Conservation (phyloP, 2,329 filamentous ascomycete species). For the Cytospora leucostoma region DNA sequence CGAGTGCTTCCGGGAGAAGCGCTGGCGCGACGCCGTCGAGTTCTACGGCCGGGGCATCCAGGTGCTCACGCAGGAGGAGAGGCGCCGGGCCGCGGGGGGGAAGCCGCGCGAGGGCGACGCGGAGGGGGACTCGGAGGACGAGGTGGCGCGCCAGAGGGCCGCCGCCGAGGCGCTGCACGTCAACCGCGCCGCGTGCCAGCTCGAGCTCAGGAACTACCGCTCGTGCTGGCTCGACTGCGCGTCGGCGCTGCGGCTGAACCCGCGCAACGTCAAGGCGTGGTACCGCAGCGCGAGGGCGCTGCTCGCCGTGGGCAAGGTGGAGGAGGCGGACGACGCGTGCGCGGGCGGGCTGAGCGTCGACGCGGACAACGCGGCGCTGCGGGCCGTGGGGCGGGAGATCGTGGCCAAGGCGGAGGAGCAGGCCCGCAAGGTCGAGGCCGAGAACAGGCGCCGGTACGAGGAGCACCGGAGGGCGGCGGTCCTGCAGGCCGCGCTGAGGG, state of each 20-base stretch:
- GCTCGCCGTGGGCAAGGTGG: constrained; percentile 73
- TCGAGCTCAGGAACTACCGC: constrained; percentile 87
- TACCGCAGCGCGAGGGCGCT: constrained; percentile 83
- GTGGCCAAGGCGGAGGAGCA: constrained; percentile 53
- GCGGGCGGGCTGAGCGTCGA: constrained; percentile 74
- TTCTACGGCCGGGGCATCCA: constrained; percentile 88
- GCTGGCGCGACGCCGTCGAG: constrained; percentile 82
- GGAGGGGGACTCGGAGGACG: constrained; percentile 58
- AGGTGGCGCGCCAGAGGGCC: constrained; percentile 53
- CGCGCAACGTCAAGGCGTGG: constrained; percentile 82
- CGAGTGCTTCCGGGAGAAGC: constrained; percentile 73
- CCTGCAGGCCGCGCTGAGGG: constrained; percentile 65
- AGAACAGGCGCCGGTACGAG: constrained; percentile 53
- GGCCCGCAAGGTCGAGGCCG: constrained; percentile 36
- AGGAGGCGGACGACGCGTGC: constrained; percentile 80
- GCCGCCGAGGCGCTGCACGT: constrained; percentile 76
- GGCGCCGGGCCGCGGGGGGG: constrained; percentile 48
- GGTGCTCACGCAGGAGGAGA: constrained; percentile 67
- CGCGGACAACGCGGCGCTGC: constrained; percentile 66
- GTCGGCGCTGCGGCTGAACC: constrained; percentile 75
- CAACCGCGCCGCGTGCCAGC: constrained; percentile 87
- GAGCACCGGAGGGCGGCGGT: constrained; percentile 59
- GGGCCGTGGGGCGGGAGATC: constrained; percentile 64
- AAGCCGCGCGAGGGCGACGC: constrained; percentile 46
- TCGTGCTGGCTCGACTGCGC: constrained; percentile 84